Conservation (phyloP, 495 filamentous ascomycete genomes). For the Daldinia loculata region DNA sequence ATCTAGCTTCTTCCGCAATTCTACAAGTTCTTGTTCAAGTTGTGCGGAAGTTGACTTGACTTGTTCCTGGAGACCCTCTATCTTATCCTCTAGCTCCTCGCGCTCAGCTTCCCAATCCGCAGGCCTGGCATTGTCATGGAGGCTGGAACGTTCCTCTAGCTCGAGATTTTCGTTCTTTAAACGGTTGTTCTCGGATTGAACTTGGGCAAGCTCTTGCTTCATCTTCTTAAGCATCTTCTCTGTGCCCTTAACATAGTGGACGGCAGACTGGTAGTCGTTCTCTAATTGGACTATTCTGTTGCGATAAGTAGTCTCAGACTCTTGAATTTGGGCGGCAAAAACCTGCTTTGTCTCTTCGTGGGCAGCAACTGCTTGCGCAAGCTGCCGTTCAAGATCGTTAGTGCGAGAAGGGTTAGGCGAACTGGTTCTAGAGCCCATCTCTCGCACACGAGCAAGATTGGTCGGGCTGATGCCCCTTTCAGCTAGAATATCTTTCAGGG, state of each 20-base stretch:
- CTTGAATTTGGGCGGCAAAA: conserved; percentile 80
- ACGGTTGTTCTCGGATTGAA: conserved; percentile 84
- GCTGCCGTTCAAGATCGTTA: conserved; percentile 88
- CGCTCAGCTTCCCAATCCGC: conserved; percentile 84
- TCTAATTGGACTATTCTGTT: conserved; percentile 93
- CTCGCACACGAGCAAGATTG: conserved; percentile 55
- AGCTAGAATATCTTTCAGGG: conserved; percentile 88
- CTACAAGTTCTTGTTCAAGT: conserved; percentile 75
- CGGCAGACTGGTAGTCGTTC: conserved; percentile 97
- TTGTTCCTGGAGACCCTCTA: conserved; percentile 71
- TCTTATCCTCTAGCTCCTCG: conserved; percentile 67
- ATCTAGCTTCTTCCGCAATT: conserved; percentile 72
- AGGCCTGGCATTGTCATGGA: conserved; percentile 51
- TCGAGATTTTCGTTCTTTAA: conserved; percentile 81
- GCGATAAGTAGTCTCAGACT: conserved; percentile 83
- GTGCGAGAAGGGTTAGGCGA: conserved; percentile 85
- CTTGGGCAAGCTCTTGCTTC: conserved; percentile 92
- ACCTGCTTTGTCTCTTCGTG: conserved; percentile 83
- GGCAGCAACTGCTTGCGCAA: conserved; percentile 76
- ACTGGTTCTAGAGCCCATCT: conserved; percentile 68
- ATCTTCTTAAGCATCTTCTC: conserved; percentile 99
- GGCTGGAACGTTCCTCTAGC: conserved; percentile 59
- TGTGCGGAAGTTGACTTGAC: conserved; percentile 69
- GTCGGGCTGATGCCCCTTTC: conserved; percentile 85
- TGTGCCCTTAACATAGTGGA: conserved; percentile 98